phyloP scores from a whole-genome alignment of 305 asterid species.

The Fraxinus xanthoxyloides region DNA sequence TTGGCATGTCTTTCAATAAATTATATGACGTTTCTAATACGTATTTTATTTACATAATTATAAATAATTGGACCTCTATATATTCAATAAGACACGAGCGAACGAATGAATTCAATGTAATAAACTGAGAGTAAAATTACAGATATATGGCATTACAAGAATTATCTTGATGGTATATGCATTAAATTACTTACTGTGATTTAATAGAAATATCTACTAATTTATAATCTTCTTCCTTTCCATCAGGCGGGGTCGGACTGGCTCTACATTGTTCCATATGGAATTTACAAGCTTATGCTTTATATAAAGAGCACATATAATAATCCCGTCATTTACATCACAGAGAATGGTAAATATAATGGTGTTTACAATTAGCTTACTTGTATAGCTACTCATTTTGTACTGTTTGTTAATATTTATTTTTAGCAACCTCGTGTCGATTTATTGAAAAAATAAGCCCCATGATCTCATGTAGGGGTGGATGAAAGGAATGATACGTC shows the following conservation, averaged over 20 bases:
- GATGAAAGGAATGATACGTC: neutral
- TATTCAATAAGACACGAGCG: too few species aligned
- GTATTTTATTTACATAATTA: too few species aligned
- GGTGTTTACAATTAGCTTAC: neutral
- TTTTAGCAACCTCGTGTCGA: neutral
- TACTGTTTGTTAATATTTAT: too few species aligned
- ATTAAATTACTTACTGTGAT: neutral
- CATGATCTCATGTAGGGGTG: neutral
- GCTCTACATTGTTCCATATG: neutral
- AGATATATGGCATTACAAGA: neutral
- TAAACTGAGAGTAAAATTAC: neutral
- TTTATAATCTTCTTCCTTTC: neutral
- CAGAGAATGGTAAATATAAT: neutral
- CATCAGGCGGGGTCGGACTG: neutral
- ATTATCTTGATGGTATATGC: too few species aligned
- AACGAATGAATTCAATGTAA: too few species aligned
- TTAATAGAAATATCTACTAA: neutral
- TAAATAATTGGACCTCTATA: too few species aligned
- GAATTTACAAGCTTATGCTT: neutral
- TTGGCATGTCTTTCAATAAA: constrained; percentile 18
- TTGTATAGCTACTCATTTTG: neutral
- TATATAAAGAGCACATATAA: neutral
- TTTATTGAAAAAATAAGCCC: neutral
- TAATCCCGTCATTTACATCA: neutral
- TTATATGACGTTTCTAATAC: neutral